Base-by-base conservation (phyloP, 805 yeast genomes). In the Candida ipomoeae region DNA sequence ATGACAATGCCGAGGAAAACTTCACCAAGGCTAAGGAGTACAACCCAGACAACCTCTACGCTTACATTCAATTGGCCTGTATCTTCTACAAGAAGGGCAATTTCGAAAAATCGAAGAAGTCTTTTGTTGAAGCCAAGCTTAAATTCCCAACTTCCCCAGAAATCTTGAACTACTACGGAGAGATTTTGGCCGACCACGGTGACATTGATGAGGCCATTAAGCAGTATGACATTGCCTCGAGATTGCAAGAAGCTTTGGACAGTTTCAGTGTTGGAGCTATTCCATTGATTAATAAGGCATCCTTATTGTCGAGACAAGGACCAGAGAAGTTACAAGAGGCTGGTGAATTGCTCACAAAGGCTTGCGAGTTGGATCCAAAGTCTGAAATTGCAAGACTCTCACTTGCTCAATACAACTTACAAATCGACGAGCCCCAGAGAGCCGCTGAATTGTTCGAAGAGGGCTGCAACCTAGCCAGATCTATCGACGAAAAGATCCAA, bases 101-200 rank as follows among this genome's bases (percentile, higher is more conserved):
- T 41, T 67, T 75, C 48, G 77, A 73, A 35, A 81, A 77, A 46
- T 83, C 92, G 58, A 84, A 81, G 65, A 77, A 79, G 56, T 71
- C 79, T 52, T 89, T 89, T 71, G 77, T 79, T 54, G 83, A 79
- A 53, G 89, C 92, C 35, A 82, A 80, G 63, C 75, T 78, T 67
- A 78, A 78, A 67, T 89, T 89, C 81, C 91, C 96, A 59, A 80
- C 91, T 21, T 80, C 87, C 48, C 89, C 98, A 49, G 97, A 89
- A 69, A 86, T 90, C 60, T 96, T 94, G 74, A 91, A 89, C 75
- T 94, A 90, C 71, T 90, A 84, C 65, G 99, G 98, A 64, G 99
- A 94, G 74, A 85, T 92, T 46, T 78, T 92, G 62, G 84, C 88
- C 55, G 97, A 92, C 66, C 79, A 79, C 61, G 86, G 85, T 65